phyloP scores from a whole-genome alignment of 2,329 filamentous ascomycete species.

The Venturia effusa region DNA sequence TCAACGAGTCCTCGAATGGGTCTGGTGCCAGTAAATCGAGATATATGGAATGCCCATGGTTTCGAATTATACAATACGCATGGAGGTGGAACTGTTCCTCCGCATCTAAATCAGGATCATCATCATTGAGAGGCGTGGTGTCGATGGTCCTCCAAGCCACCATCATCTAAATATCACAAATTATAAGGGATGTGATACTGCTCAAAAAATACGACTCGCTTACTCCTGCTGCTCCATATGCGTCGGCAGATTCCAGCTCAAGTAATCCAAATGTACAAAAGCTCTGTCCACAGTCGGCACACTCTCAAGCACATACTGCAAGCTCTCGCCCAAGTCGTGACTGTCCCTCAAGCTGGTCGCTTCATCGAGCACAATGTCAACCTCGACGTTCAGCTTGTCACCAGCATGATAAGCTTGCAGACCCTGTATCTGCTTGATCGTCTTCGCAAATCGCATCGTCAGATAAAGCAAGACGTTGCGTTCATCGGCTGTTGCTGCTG shows the following conservation, averaged over 20 bases:
- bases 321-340: slow-evolving; percentile 66
- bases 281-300: slow-evolving; percentile 60
- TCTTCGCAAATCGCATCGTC: slow-evolving; percentile 85
- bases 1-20: no score
- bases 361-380: slow-evolving; percentile 74
- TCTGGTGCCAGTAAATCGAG: no score
- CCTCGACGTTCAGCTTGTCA: slow-evolving; percentile 73
- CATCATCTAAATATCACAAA: no score
- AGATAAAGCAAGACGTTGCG: slow-evolving; percentile 77
- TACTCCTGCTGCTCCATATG: slow-evolving; percentile 38
- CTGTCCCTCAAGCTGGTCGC: slow-evolving; percentile 65
- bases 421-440: slow-evolving; percentile 77
- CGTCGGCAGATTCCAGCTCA: slow-evolving; percentile 38
- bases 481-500: slow-evolving; percentile 68
- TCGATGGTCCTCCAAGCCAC: no score
- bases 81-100: no score
- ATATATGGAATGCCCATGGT: no score
- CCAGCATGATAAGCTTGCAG: slow-evolving; percentile 76
- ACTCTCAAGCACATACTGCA: slow-evolving; percentile 78
- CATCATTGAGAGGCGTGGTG: no score
- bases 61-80: no score
- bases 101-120: no score
- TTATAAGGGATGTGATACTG: no score
- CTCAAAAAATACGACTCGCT: not conserved
- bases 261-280: slow-evolving; percentile 43